Conservation (phyloP, 2,329 filamentous ascomycete species). For the Colletotrichum abscissum region DNA sequence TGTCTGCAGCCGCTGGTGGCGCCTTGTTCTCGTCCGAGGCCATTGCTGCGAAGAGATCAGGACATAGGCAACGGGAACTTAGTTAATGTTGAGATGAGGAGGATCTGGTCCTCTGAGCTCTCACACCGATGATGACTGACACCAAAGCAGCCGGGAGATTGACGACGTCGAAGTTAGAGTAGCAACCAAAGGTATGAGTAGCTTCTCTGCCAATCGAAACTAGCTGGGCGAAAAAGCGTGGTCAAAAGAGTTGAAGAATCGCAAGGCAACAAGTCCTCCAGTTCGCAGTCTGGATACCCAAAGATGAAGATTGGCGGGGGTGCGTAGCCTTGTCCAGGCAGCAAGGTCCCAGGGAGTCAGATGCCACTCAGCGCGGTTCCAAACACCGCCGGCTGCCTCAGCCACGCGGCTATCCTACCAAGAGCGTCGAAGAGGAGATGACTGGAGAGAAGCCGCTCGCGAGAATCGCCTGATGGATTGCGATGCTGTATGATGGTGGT, state of each 20-base stretch:
- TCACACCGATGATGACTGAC: not conserved
- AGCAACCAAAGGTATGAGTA: not conserved
- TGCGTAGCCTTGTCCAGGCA: constrained; percentile 32
- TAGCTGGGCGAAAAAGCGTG: too few relatives aligned
- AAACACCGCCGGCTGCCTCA: not conserved
- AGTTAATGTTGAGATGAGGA: not conserved
- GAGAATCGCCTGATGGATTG: not conserved
- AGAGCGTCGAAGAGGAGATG: not conserved
- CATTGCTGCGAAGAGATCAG: not conserved
- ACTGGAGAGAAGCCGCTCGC: not conserved
- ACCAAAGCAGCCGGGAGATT: not conserved
- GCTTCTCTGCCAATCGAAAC: not conserved
- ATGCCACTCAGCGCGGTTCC: not conserved
- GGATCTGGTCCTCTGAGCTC: not conserved
- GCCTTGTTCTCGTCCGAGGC: not conserved
- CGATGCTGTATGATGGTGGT: not conserved
- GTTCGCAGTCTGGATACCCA: not conserved
- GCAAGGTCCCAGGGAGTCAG: constrained; percentile 24
- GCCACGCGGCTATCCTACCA: not conserved
- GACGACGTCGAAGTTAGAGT: not conserved
- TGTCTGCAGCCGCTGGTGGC: not conserved
- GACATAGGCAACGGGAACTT: not conserved
- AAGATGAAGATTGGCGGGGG: constrained; percentile 1
- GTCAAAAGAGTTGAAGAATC: not conserved
- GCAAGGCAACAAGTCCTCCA: not conserved